Base-by-base conservation (phyloP, 2,329 filamentous ascomycete genomes). In the Fusarium globosum region DNA sequence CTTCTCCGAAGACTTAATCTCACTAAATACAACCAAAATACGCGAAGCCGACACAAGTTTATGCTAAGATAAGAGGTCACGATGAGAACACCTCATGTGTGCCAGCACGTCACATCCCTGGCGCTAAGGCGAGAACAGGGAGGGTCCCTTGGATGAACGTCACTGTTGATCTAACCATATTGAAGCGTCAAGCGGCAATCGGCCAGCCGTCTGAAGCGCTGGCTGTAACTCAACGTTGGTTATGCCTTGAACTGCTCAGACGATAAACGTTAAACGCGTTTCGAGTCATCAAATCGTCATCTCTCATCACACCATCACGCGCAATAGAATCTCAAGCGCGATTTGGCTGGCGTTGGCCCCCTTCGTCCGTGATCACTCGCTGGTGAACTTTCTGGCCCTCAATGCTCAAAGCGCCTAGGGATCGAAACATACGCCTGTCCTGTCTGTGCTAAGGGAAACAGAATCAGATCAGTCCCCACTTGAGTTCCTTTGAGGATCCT, bases 401-500 rank as follows among this genome's bases (percentile, higher is more conserved):
- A 28, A 55, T 21, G 30, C 18, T 26, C n/a, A 16, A 43, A 30
- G n/a, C 38, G 38, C 23, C 33, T 38, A 51, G 43, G 73, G 64
- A 72, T 52, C 36, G 59, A 67, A 69, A 66, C 61, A 33, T 59
- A n/a, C 30, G 38, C 56, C 42, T 64, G 63, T 67, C 51, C 51
- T 52, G 61, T 65, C 55, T 61, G 63, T 68, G 63, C 70, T 51
- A 18, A 49, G 61, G 49, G 60, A 63, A 68, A 59, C 68, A 74
- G 66, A 66, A 65, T 65, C 55, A 53, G 58, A 57, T 65, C 58
- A 72, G 59, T 28, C 57, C 49, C 76, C 76, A 73, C 76, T 41
- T 26, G 26, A 57, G 60, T 65, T 66, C 69, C 69, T 69, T 73
- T 64, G 63, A 73, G 61, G 63, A 67, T 71, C 70, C 69, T 76